Base-by-base conservation (phyloP, 2,329 filamentous ascomycete genomes). In the Hypoxylon sp. region DNA sequence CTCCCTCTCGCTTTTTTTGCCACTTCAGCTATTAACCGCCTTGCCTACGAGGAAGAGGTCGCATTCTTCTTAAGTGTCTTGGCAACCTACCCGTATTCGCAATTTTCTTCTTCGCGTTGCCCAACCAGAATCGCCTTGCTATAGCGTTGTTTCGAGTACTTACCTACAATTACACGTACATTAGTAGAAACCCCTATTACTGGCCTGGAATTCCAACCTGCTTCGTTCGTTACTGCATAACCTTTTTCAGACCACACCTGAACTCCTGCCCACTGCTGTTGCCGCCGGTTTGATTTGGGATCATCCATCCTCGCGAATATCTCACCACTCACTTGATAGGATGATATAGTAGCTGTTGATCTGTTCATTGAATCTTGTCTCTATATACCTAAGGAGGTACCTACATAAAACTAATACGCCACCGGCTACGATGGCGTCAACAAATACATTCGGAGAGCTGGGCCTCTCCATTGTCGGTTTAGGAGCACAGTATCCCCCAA, bases 401-500 rank as follows among this genome's bases (percentile, higher is more conserved):
- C 17, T 9, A 46, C 3, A 23, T 38, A 21, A 38, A n/a, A 7
- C 28, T 11, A 19, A 25, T 19, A 59, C 25, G 49, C 46, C n/a
- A 19, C 34, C 9, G 17, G 25, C 14, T 19, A 53, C 41, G 60
- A 86, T 86, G 84, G 76, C 82, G 52, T 75, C 80, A n/a, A 71
- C 77, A 50, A 79, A 78, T 69, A 74, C 75, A 11, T 83, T 83
- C 65, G 81, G 80, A 60, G 83, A 86, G 72, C 82, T 90, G 59
- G 85, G 84, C 63, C 87, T 91, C 77, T 87, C 86, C 64, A 86
- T 91, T 67, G 79, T 86, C 45, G 89, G 89, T 10, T 74, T 91
- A 53, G 86, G 85, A 38, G 81, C 83, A 9, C 83, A 90, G 73
- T 91, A 91, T 71, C 89, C 89, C 19, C 86, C 87, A 1, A 81